These are phyloP conservation scores for Xerocomus spinulosus DNA, from an alignment of 768 basidiomycete species.

Conservation along the genomic window DNA sequence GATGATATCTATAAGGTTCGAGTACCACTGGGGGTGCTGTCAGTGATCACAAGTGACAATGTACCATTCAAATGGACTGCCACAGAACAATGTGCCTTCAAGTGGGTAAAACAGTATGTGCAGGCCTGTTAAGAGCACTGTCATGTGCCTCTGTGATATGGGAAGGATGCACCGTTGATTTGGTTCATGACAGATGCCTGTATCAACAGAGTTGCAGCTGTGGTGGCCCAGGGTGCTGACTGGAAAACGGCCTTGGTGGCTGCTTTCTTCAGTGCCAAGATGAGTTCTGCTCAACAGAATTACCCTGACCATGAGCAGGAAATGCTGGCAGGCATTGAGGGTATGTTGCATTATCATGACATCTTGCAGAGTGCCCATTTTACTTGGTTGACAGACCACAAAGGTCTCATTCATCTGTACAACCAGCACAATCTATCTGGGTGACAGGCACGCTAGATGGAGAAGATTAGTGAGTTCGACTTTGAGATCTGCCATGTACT, in stretches of 20 bases:
- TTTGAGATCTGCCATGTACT: constrained; percentile 28
- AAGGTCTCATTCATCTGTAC: constrained; percentile 25
- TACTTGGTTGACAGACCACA: constrained; percentile 29
- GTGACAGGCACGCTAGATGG: constrained; percentile 36
- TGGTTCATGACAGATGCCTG: constrained; percentile 1
- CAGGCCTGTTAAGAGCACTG: background rate
- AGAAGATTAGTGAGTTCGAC: constrained; percentile 27
- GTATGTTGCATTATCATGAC: constrained; percentile 27
- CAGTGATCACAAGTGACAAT: background rate
- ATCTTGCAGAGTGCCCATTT: constrained; percentile 31
- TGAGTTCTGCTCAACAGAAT: constrained; percentile 36
- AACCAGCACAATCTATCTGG: constrained; percentile 32
- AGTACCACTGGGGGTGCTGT: background rate
- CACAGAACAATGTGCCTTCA: constrained; percentile 1
- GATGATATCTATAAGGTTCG: constrained; percentile 1
- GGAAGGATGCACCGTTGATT: background rate
- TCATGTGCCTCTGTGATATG: background rate
- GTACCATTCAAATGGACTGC: background rate
- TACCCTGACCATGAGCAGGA: constrained; percentile 39
- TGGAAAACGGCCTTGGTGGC: background rate
- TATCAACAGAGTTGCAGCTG: background rate
- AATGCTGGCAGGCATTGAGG: constrained; percentile 34
- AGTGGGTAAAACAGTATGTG: background rate
- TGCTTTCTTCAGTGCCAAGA: constrained; percentile 16
- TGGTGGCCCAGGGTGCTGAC: background rate